phyloP scores from a whole-genome alignment of 768 basidiomycete species.

The Asterophora lycoperdoides region DNA sequence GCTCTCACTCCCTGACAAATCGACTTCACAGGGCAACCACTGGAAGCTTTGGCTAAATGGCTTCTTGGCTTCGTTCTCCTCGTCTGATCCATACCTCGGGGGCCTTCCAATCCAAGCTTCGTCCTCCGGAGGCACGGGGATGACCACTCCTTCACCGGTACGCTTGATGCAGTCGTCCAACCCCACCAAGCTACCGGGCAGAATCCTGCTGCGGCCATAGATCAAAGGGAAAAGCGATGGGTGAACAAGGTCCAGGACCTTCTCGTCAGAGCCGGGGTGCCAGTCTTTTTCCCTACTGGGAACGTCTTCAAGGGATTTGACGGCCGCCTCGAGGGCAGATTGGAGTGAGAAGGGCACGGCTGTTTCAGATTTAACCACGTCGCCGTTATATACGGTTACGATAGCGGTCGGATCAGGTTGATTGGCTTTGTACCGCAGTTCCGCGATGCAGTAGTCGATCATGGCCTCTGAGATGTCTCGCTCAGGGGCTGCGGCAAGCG shows the following conservation, averaged over 20 bases:
- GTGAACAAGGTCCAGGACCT: constrained; percentile 40
- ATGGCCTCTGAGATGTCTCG: constrained; percentile 12
- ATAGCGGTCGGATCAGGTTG: constrained; percentile 8
- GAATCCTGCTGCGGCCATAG: constrained; percentile 26
- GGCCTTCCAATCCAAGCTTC: not conserved
- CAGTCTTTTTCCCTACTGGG: constrained; percentile 32
- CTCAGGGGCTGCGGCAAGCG: not conserved
- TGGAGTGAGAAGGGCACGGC: constrained; percentile 19
- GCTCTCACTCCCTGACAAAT: constrained; percentile 17
- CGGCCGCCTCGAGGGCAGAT: constrained; percentile 16
- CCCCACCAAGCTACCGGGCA: constrained; percentile 5
- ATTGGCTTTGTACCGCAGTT: constrained; percentile 15
- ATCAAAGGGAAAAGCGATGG: constrained; percentile 36
- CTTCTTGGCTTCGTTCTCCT: not conserved
- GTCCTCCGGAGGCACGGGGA: constrained; percentile 6
- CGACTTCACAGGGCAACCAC: constrained; percentile 27
- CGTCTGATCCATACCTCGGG: not conserved
- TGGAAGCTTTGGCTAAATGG: constrained; percentile 10
- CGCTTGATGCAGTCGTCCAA: constrained; percentile 14
- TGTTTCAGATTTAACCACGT: constrained; percentile 23
- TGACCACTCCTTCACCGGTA: constrained; percentile 13
- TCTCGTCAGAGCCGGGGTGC: constrained; percentile 36
- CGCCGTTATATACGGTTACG: constrained; percentile 15
- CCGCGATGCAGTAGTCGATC: constrained; percentile 16
- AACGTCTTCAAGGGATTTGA: constrained; percentile 27